Conservation (phyloP, 192 early-diverging fungal species). For the Coemansia sp. region DNA sequence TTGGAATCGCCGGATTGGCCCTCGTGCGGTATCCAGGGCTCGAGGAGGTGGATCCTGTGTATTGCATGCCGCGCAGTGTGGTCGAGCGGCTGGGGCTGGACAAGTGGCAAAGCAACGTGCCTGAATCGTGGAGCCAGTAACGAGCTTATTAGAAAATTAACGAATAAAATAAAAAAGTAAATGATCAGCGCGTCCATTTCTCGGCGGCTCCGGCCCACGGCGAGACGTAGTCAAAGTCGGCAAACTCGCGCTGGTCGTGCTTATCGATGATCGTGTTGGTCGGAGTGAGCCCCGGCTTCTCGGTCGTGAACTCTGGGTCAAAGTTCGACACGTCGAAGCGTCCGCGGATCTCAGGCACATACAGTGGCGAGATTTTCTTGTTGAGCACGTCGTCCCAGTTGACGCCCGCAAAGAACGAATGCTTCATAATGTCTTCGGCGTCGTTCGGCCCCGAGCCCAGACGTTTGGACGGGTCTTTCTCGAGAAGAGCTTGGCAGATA, state of each 20-base stretch:
- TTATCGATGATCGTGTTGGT: slow-evolving; percentile 77
- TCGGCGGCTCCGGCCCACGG: slow-evolving; percentile 73
- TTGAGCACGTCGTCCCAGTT: slow-evolving; percentile 97
- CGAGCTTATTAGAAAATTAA: not conserved
- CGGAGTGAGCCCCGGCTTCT: slow-evolving; percentile 90
- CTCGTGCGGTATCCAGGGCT: slow-evolving; percentile 78
- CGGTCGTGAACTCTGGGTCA: slow-evolving; percentile 97
- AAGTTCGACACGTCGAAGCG: slow-evolving; percentile 95
- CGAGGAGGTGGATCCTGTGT: slow-evolving; percentile 82
- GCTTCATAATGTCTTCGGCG: slow-evolving; percentile 89
- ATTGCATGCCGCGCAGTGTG: slow-evolving; percentile 77
- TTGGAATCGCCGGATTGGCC: slow-evolving; percentile 90
- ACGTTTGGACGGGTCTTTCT: slow-evolving; percentile 81
- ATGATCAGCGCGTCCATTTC: slow-evolving; percentile 51
- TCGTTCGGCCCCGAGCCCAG: slow-evolving; percentile 81
- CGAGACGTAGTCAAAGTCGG: slow-evolving; percentile 89
- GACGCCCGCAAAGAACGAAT: slow-evolving; percentile 91
- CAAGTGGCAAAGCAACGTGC: slow-evolving; percentile 28
- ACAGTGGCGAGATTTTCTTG: slow-evolving; percentile 86
- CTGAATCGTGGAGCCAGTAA: slow-evolving; percentile 21
- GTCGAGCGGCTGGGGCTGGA: slow-evolving; percentile 58
- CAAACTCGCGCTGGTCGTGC: slow-evolving; percentile 91
- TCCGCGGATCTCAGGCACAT: slow-evolving; percentile 75
- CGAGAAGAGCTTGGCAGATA: slow-evolving; percentile 86
- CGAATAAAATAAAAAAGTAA: not conserved